These are phyloP conservation scores for Lactarius evosmus DNA, from an alignment of 768 basidiomycete species.

Conservation along the genomic window DNA sequence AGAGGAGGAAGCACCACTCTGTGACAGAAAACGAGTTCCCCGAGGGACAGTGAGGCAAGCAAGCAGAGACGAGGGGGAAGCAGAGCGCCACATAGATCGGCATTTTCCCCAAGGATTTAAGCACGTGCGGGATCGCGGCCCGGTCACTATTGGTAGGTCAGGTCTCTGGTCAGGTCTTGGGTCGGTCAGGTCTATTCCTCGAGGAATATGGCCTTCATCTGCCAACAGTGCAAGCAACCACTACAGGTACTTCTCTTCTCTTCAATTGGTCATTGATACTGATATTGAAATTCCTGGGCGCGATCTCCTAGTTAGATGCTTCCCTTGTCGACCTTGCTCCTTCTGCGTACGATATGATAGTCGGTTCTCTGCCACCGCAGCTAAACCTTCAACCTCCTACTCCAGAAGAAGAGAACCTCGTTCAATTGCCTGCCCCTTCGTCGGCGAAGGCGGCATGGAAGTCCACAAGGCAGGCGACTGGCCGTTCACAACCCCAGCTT, in stretches of 20 bases:
- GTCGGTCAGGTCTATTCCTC: no score
- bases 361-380: constrained; percentile 60
- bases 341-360: constrained; percentile 84
- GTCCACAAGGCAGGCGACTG: constrained; percentile 45
- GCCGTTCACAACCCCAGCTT: constrained; percentile 36
- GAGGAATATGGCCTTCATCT: constrained; percentile 51
- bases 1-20: neutral
- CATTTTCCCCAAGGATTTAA: neutral
- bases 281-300: neutral
- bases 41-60: neutral
- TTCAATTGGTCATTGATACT: constrained; percentile 2
- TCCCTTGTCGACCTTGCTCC: constrained; percentile 85
- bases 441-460: constrained; percentile 63
- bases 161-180: no score
- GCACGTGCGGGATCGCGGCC: constrained; percentile 5
- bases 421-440: constrained; percentile 46
- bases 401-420: constrained; percentile 46
- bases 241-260: constrained; percentile 55
- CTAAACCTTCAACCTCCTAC: constrained; percentile 41
- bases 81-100: neutral
- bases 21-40: neutral
- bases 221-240: constrained; percentile 91
- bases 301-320: constrained; percentile 64
- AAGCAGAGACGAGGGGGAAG: neutral
- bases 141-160: neutral